These are phyloP conservation scores for Micromonas commoda DNA, from an alignment of 139 green algal genomes.

Conservation along the genomic window DNA sequence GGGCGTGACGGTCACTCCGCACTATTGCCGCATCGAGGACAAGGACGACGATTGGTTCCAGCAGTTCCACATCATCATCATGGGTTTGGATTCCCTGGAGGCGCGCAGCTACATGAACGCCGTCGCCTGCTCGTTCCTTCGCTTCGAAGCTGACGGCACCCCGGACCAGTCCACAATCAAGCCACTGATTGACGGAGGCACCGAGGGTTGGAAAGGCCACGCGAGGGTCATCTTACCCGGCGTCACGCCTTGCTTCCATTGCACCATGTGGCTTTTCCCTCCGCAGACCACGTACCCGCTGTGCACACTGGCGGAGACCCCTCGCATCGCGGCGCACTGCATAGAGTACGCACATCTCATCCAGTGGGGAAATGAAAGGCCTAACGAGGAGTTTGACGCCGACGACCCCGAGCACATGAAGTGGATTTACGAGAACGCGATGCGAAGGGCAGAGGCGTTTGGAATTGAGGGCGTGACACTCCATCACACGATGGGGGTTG, in stretches of 20 bases:
- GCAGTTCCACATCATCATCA: conserved; percentile 86
- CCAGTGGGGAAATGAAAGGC: conserved; percentile 64
- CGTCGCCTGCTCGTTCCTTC: conserved; percentile 90
- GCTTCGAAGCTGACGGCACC: conserved; percentile 78
- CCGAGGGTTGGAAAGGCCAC: conserved; percentile 97
- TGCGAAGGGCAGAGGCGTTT: conserved; percentile 52
- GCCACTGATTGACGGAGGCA: conserved; percentile 96
- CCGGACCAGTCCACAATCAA: conserved; percentile 78
- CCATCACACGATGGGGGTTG: conserved; percentile 63
- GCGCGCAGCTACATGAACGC: conserved; percentile 94
- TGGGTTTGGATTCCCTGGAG: conserved; percentile 96
- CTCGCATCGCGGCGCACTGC: conserved; percentile 82
- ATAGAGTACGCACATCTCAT: conserved; percentile 98
- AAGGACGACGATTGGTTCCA: conserved; percentile 83
- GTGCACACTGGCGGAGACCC: conserved; percentile 84
- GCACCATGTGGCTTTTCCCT: conserved; percentile 99
- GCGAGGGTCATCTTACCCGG: conserved; percentile 91
- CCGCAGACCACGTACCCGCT: conserved; percentile 94
- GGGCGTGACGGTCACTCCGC: conserved; percentile 70
- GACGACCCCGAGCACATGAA: conserved; percentile 93
- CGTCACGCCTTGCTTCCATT: conserved; percentile 97
- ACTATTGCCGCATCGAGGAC: conserved; percentile 92
- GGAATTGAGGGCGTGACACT: conserved; percentile 68
- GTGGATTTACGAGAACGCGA: conserved; percentile 82
- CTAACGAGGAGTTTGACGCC: conserved; percentile 72